Evolutionary conservation across 2,329 filamentous ascomycete genomes (phyloP), one percentile per base, ranked within the genome.

Genomic region (Zopfia rhizophila): DNA sequence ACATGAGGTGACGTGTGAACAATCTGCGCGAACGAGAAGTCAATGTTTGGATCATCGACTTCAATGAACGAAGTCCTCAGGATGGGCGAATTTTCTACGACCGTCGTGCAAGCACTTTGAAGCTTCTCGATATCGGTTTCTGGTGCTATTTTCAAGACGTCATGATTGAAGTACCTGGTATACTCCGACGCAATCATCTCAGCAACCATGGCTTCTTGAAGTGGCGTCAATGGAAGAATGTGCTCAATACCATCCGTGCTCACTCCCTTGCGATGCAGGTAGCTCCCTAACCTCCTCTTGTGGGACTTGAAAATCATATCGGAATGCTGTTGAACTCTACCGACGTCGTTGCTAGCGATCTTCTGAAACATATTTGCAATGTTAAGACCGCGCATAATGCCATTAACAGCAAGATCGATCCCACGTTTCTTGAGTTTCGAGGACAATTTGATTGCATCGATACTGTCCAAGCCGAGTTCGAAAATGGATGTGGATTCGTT

Each of bases 401-500:
- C 77, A 55, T 90, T 89, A n/a, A 92, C 84, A 0, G 86, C 75
- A 8, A 96, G 67, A 1, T 74, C 65, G 14, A 94, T 73, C 0
- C 80, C 81, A 4, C 72, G 70, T 31, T 79, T 82, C 53, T 82
- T 88, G 2, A 96, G 76, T 40, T 85, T 81, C 0, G 90, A 86
- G 0, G 89, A 88, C 0, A 97, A 75, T 60, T 91, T 95, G 68
- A 97, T 93, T 2, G 88, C 83, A 69, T 97, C 92, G 46, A 97
- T 95, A 61, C 92, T 96, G 74, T 97, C 93, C 5, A 97, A 79
- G 0, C 92, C 92, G 22, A 97, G 79, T 57, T 93, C 86, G 27
- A 95, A 86, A 8, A 97, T 83, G 0, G 87, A 87, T 0, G 83
- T 84, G 5, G 76, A 70, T 38, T 82, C 80, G 2, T 73, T 67